These are phyloP conservation scores for Hymenotorrendiella dingleyae DNA, from an alignment of 2,329 filamentous ascomycete species.

Conservation along the genomic window DNA sequence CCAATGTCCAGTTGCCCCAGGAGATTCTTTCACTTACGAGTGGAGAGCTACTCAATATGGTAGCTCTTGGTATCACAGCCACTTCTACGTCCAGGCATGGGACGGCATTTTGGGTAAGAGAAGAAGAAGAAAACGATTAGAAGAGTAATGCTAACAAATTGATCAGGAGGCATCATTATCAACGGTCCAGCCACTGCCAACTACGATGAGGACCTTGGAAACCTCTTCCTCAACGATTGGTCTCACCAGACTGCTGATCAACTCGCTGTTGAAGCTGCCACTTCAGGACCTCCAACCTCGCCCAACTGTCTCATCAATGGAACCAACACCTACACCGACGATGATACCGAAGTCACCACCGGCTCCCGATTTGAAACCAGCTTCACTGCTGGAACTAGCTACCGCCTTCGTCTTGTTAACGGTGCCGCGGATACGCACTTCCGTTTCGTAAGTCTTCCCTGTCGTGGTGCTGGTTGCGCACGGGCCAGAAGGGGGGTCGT, in stretches of 20 bases:
- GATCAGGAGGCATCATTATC: constrained; percentile 52
- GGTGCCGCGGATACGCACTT: constrained; percentile 37
- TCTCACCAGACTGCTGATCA: constrained; percentile 15
- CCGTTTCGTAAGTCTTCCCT: constrained; percentile 36
- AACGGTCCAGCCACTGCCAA: constrained; percentile 50
- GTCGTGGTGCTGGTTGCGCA: too few species aligned
- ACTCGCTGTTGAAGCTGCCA: constrained; percentile 21
- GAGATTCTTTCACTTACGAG: constrained; percentile 17
- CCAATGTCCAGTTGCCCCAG: constrained; percentile 57
- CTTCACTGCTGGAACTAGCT: constrained; percentile 32
- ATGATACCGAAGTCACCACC: constrained; percentile 18
- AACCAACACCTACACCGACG: constrained; percentile 3
- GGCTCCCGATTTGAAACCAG: constrained; percentile 10
- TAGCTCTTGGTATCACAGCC: constrained; percentile 54
- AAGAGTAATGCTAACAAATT: too few species aligned
- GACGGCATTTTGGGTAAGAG: constrained; percentile 12
- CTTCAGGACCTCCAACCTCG: constrained; percentile 11
- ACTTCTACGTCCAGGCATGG: constrained; percentile 39
- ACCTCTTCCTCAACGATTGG: constrained; percentile 23
- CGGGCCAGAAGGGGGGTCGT: too few species aligned
- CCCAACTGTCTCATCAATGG: constrained; percentile 17
- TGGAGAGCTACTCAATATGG: constrained; percentile 35
- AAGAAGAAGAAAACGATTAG: too few species aligned
- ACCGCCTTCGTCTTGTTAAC: constrained; percentile 42
- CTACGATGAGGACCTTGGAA: constrained; percentile 57